A percentile compares a stretch with the other conserved stretches of the same genome.
These are phyloP conservation scores for Colletotrichum sp. DNA, from an alignment of 2,329 filamentous ascomycete genomes.

Conservation along the genomic window DNA sequence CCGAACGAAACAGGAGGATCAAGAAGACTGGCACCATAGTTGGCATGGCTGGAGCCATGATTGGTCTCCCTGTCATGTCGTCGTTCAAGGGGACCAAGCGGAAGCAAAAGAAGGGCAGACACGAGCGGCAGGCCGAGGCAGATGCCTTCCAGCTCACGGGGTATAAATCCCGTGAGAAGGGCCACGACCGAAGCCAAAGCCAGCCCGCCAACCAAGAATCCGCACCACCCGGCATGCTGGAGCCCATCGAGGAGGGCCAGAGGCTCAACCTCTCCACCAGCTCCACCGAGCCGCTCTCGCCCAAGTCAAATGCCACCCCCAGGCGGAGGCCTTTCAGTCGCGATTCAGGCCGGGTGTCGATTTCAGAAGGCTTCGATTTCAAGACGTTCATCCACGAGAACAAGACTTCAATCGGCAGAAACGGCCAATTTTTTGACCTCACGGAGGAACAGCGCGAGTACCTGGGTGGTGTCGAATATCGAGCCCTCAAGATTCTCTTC, in stretches of 20 bases:
- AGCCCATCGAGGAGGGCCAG: slow-evolving; percentile 3
- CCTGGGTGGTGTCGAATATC: slow-evolving; percentile 68
- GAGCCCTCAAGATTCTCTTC: slow-evolving; percentile 64
- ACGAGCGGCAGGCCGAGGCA: slow-evolving; percentile 9
- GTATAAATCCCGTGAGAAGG: not conserved
- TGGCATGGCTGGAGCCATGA: not conserved
- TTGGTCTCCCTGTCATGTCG: slow-evolving; percentile 26
- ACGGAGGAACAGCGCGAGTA: slow-evolving; percentile 57
- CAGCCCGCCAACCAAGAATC: not conserved
- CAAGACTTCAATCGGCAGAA: slow-evolving; percentile 50
- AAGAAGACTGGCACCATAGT: slow-evolving; percentile 26
- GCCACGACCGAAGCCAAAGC: not conserved
- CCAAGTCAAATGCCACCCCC: not conserved
- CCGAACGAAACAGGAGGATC: slow-evolving; percentile 38
- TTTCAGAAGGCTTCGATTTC: slow-evolving; percentile 33
- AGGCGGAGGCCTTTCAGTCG: slow-evolving; percentile 24
- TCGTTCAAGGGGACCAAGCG: not conserved
- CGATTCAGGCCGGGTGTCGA: slow-evolving; percentile 36
- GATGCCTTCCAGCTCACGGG: not conserved
- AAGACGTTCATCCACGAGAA: slow-evolving; percentile 2
- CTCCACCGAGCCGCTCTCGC: not conserved
- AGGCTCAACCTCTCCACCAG: not conserved
- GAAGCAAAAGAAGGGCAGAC: not conserved
- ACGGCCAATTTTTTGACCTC: slow-evolving; percentile 60
- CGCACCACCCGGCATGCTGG: not conserved